Evolutionary conservation across 2,329 filamentous ascomycete species (phyloP).

Genomic region (Pleomassaria siparia): DNA sequence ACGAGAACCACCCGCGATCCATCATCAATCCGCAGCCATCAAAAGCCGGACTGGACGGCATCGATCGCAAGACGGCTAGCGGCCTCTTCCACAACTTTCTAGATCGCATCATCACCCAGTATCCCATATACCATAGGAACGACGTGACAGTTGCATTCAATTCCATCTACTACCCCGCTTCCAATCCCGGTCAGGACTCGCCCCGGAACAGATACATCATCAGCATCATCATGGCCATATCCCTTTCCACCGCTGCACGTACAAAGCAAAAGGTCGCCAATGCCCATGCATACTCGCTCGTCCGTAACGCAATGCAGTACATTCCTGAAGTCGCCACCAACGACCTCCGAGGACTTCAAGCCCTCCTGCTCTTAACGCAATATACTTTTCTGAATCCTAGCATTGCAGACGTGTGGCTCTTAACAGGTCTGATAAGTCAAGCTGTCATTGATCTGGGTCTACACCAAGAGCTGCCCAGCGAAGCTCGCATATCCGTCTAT

Average conservation of each 20-base stretch:
- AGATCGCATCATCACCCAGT: slow-evolving; percentile 38
- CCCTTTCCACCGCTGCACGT: slow-evolving; percentile 36
- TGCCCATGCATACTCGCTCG: slow-evolving; percentile 32
- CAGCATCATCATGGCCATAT: slow-evolving; percentile 42
- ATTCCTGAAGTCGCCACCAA: slow-evolving; percentile 41
- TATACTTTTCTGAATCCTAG: slow-evolving; percentile 41
- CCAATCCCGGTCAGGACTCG: slow-evolving; percentile 26
- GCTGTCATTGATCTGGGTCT: slow-evolving; percentile 40
- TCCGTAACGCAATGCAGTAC: slow-evolving; percentile 40
- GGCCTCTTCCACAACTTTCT: slow-evolving; percentile 37
- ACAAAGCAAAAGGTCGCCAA: slow-evolving; percentile 38
- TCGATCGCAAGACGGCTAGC: slow-evolving; percentile 33
- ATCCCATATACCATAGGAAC: slow-evolving; percentile 40
- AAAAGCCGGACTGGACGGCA: slow-evolving; percentile 27
- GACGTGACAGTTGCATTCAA: slow-evolving; percentile 38
- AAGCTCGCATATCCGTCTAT: slow-evolving; percentile 26
- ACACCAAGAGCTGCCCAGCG: slow-evolving; percentile 39
- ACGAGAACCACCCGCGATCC: slow-evolving; percentile 40
- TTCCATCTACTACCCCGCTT: slow-evolving; percentile 31
- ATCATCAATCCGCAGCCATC: slow-evolving; percentile 40
- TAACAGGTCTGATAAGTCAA: slow-evolving; percentile 41
- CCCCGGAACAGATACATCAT: slow-evolving; percentile 38
- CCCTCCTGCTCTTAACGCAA: slow-evolving; percentile 38
- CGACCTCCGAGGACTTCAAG: slow-evolving; percentile 37
- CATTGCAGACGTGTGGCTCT: slow-evolving; percentile 40